A percentile compares a stretch with the other conserved stretches of the same genome.
These are phyloP conservation scores for Trichophyton schoenleinii DNA, from an alignment of 2,329 filamentous ascomycete species.

Conservation along the genomic window DNA sequence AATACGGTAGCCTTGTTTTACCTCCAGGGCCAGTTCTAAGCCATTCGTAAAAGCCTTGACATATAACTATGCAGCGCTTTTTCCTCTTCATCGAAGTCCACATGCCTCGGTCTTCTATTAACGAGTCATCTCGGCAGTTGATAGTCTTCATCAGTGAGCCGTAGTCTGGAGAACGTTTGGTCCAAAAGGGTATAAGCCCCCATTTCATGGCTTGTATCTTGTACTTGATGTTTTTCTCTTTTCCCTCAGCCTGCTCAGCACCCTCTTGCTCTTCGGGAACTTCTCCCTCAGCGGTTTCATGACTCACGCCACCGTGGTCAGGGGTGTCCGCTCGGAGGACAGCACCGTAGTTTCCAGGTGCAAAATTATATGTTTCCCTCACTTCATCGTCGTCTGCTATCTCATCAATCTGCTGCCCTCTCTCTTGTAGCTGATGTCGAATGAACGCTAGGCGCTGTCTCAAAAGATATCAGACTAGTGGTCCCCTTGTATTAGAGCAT, in stretches of 20 bases:
- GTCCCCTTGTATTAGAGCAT: background rate
- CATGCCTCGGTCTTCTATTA: constrained; percentile 64
- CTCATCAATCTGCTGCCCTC: constrained; percentile 60
- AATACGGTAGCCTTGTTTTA: constrained; percentile 77
- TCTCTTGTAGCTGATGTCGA: constrained; percentile 57
- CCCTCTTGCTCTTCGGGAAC: constrained; percentile 15
- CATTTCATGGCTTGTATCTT: constrained; percentile 91
- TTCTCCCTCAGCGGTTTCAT: constrained; percentile 19
- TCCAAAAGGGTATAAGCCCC: constrained; percentile 91
- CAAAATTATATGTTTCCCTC: constrained; percentile 81
- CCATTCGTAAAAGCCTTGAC: constrained; percentile 96
- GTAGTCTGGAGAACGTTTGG: constrained; percentile 69
- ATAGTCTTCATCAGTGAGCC: constrained; percentile 72
- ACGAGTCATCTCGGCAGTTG: constrained; percentile 84
- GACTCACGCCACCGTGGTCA: constrained; percentile 41
- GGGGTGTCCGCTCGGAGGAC: constrained; percentile 69
- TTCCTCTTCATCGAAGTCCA: constrained; percentile 84
- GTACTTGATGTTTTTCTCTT: constrained; percentile 40
- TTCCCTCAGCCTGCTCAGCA: constrained; percentile 14
- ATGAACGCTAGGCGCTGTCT: constrained; percentile 62
- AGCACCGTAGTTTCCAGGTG: constrained; percentile 71
- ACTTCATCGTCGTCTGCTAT: constrained; percentile 57
- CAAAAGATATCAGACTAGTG: background rate
- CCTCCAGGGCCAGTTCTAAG: constrained; percentile 58
- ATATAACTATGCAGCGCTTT: constrained; percentile 77